Base-by-base conservation (phyloP, 495 filamentous ascomycete species). In the Lophiostoma macrostomum region DNA sequence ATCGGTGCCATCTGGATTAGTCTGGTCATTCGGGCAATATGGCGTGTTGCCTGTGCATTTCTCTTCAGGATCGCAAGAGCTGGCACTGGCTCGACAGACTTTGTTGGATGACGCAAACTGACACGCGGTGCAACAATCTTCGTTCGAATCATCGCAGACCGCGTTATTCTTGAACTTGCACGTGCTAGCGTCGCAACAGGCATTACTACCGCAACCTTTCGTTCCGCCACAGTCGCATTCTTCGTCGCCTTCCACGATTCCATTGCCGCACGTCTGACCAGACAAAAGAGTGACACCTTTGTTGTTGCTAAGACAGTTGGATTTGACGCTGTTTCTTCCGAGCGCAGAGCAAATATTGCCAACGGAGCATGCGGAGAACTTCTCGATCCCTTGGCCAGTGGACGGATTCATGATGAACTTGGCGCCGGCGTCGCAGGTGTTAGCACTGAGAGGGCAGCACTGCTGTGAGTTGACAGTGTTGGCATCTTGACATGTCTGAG, bases 261-360 rank as follows among this genome's bases (percentile, higher is more conserved):
- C 93, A 68, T 98, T 98, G 41, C 93, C 93, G 66, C 93, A 98
- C 63, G 88, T 83, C 51, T 84, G 84, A 59, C 86, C 86, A 0
- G 82, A 87, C 65, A 94, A 87, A n/a, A 87, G 91, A n/a, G 76
- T 74, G 14, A 98, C 83, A 51, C 84, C 84, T 56, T 80, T 80
- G 70, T 98, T 98, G 64, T 86, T 82, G 12, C 79, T 81, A 16
- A 98, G 74, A 71, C 94, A 97, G 23, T 58, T 68, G 5, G 79
- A 83, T 32, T 85, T 86, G 67, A 93, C 85, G 53, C 82, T 85
- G 62, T 87, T 89, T 41, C 86, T 81, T 38, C 79, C 81, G 44
- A 98, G 76, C 32, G 90, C 91, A n/a, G 86, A 88, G 69, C 93
- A 98, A 56, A 98, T 88, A 63, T 97, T 97, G 50, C 93, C 93